A percentile compares a stretch with the other conserved stretches of the same genome.
phyloP scores from a whole-genome alignment of 2,329 filamentous ascomycete species.

The Atkinsonella hypoxylon region DNA sequence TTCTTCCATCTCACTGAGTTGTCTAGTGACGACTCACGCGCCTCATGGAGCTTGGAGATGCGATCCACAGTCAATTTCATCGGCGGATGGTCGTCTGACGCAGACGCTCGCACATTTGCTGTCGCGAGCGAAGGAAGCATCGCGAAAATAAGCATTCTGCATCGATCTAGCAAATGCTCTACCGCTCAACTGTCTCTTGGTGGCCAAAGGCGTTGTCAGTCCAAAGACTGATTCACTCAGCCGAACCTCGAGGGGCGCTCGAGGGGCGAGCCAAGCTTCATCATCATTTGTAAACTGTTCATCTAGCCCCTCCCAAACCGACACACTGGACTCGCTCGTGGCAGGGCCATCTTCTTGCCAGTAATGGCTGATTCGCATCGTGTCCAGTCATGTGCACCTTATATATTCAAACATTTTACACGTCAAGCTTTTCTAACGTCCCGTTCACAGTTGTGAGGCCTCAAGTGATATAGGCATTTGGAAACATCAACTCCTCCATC shows the following conservation, averaged over 20 bases:
- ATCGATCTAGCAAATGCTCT: neutral
- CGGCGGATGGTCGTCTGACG: neutral
- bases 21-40: slow-evolving; percentile 5
- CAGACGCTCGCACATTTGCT: neutral
- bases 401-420: neutral
- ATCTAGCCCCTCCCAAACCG: neutral
- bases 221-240: neutral
- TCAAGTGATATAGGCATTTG: neutral
- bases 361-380: neutral
- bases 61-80: neutral
- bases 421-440: neutral
- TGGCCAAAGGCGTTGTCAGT: neutral
- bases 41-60: neutral
- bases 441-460: neutral
- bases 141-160: neutral
- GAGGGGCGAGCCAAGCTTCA: neutral
- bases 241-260: neutral
- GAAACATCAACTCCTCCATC: too few relatives aligned
- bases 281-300: neutral
- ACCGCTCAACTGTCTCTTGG: neutral
- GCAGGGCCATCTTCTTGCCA: neutral
- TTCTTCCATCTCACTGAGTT: neutral
- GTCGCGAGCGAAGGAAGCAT: neutral
- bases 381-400: neutral
- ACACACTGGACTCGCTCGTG: neutral